These are phyloP conservation scores for Plasmodium reichenowi DNA, from an alignment of 169 alveolate species.

Conservation along the genomic window DNA sequence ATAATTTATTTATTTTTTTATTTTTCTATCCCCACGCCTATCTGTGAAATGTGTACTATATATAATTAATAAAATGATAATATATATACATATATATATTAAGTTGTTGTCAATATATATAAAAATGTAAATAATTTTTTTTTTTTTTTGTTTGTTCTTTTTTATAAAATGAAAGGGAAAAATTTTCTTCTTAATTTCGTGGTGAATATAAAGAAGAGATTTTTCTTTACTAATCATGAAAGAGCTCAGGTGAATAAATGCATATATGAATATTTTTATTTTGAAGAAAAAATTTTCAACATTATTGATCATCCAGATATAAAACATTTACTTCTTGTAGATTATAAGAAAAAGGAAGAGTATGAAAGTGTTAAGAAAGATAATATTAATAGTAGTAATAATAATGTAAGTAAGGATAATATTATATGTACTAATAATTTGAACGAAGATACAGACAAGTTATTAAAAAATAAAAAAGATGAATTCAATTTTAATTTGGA, in stretches of 20 bases:
- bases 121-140: neutral
- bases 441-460: neutral
- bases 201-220: slow-evolving; percentile 44
- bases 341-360: neutral
- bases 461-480: too few relatives aligned
- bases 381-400: neutral
- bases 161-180: neutral
- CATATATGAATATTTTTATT: slow-evolving; percentile 59
- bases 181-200: slow-evolving; percentile 14
- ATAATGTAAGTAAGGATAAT: neutral
- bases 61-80: too few relatives aligned
- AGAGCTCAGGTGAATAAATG: slow-evolving; percentile 38
- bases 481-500: neutral
- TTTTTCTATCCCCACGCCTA: too few relatives aligned
- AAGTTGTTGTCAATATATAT: neutral
- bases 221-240: slow-evolving; percentile 32
- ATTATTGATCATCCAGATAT: slow-evolving; percentile 24
- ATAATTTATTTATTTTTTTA: too few relatives aligned
- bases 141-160: too few relatives aligned
- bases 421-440: neutral
- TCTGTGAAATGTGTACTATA: too few relatives aligned
- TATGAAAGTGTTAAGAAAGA: neutral
- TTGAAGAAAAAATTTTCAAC: slow-evolving; percentile 48
- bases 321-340: neutral
- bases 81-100: neutral